phyloP scores from a whole-genome alignment of 2,329 filamentous ascomycete genomes.

The Aspergillus sp. region DNA sequence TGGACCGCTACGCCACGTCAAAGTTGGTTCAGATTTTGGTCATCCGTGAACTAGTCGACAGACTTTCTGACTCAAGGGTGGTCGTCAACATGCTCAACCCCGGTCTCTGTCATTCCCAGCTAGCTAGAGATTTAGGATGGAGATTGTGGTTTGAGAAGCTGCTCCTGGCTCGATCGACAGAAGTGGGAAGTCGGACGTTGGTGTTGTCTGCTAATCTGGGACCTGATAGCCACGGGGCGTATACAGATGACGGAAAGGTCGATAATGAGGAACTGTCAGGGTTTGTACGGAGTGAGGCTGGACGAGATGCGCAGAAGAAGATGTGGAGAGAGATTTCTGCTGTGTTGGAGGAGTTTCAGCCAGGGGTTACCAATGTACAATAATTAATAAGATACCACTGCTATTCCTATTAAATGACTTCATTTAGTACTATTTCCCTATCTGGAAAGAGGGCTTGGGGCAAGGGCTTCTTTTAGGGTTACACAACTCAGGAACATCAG shows the following conservation, averaged over 20 bases:
- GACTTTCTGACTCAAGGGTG: slow-evolving; percentile 28
- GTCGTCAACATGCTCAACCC: slow-evolving; percentile 51
- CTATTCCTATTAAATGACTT: no score
- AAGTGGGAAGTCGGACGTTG: neutral
- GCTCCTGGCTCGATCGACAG: no score
- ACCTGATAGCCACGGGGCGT: neutral
- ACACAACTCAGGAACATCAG: no score
- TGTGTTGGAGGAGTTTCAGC: neutral
- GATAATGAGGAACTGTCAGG: neutral
- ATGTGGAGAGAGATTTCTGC: neutral
- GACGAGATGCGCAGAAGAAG: neutral
- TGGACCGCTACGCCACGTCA: slow-evolving; percentile 39
- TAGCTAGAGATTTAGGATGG: no score
- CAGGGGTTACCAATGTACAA: no score
- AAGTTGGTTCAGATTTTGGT: slow-evolving; percentile 48
- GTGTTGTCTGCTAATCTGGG: neutral
- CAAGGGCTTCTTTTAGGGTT: no score
- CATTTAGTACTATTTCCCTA: no score
- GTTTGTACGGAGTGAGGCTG: neutral
- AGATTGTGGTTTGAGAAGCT: no score
- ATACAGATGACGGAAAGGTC: neutral
- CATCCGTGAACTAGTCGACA: slow-evolving; percentile 36
- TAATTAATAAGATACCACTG: no score
- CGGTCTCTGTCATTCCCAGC: slow-evolving; percentile 51
- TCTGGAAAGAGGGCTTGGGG: no score